Evolutionary conservation across 164 flowering plant genomes (phyloP).

Genomic region (Vitis riparia): DNA sequence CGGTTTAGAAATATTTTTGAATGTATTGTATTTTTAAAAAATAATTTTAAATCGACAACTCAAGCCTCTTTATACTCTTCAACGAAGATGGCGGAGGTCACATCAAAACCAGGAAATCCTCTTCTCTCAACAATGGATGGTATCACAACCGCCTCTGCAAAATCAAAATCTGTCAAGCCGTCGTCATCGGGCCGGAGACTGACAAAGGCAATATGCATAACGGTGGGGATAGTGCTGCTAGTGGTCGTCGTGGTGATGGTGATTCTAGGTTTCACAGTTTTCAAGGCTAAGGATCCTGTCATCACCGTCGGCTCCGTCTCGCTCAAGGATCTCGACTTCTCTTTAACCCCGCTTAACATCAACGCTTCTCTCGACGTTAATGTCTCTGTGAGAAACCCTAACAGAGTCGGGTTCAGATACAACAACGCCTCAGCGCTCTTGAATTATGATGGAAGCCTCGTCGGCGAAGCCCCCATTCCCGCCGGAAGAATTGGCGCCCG

Average conservation of each 20-base stretch:
- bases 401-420: constrained; percentile 64
- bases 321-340: constrained; percentile 28
- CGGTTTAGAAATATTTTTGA: no score
- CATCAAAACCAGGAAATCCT: no score
- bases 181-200: not conserved
- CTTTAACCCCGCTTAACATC: constrained; percentile 26
- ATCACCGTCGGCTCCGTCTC: constrained; percentile 45
- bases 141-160: no score
- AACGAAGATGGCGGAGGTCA: no score
- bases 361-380: constrained; percentile 49
- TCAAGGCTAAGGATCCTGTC: constrained; percentile 57
- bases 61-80: no score
- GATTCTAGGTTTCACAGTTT: constrained; percentile 61
- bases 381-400: constrained; percentile 66
- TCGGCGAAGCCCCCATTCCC: constrained; percentile 69
- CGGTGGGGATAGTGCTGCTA: not conserved
- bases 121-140: no score
- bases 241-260: constrained; percentile 29
- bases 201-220: constrained; percentile 21
- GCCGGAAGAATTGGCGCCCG: constrained; percentile 50
- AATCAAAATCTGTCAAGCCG: no score
- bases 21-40: no score
- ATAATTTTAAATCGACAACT: no score
- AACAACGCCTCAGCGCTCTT: constrained; percentile 40
- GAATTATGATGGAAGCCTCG: constrained; percentile 45